Conservation (phyloP, 2,329 filamentous ascomycete genomes). For the Aspergillus sp. region DNA sequence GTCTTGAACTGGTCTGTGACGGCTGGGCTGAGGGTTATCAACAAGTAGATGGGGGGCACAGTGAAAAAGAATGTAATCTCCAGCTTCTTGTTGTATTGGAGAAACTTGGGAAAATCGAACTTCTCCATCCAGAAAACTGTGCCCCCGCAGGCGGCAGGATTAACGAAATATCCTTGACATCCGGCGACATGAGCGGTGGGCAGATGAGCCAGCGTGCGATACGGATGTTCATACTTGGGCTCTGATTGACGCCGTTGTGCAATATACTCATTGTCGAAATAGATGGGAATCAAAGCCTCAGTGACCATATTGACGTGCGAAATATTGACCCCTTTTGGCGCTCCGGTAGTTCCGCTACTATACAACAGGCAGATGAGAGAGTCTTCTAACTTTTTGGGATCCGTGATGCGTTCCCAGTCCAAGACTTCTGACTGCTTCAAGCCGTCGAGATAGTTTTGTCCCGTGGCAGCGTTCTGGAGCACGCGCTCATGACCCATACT, state of each 20-base stretch:
- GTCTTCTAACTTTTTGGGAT: conserved; percentile 10
- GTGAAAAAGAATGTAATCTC: conserved; percentile 49
- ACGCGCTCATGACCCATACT: conserved; percentile 13
- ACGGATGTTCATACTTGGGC: conserved; percentile 20
- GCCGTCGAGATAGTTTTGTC: conserved; percentile 11
- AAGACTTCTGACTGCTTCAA: conserved; percentile 8
- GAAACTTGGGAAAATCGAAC: conserved; percentile 50
- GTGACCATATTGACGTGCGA: conserved; percentile 57
- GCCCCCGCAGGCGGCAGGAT: conserved; percentile 38
- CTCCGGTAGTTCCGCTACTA: conserved; percentile 57
- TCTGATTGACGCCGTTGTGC: conserved; percentile 10
- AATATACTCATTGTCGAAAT: conserved; percentile 14
- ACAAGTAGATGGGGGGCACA: conserved; percentile 53
- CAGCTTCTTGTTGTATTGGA: conserved; percentile 47
- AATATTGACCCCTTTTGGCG: conserved; percentile 59
- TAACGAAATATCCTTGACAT: conserved; percentile 39
- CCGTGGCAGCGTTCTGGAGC: conserved; percentile 11
- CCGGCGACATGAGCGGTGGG: conserved; percentile 53
- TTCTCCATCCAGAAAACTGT: conserved; percentile 43
- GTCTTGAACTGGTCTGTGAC: conserved; percentile 41
- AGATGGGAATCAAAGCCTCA: conserved; percentile 28
- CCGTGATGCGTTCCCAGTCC: conserved; percentile 18
- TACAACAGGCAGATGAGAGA: conserved; percentile 35
- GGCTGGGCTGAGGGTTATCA: conserved; percentile 49
- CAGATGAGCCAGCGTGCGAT: conserved; percentile 35